Conservation (phyloP, 2,329 filamentous ascomycete species). For the Xylaria digitata region DNA sequence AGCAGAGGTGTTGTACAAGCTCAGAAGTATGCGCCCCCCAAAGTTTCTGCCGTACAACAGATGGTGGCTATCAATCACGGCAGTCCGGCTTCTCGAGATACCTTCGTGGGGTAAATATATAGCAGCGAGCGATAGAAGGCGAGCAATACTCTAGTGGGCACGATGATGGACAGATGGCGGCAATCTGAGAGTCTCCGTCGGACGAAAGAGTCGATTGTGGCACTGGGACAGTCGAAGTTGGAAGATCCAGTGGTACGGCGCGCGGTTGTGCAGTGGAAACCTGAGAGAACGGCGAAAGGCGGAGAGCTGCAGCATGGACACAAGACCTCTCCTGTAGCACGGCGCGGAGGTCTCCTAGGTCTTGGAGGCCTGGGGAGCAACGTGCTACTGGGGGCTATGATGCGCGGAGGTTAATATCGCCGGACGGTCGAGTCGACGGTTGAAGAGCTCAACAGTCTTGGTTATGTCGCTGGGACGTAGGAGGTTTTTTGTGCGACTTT, state of each 20-base stretch:
- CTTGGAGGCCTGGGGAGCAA: conserved; percentile 47
- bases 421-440: conserved; percentile 47
- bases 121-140: conserved; percentile 36
- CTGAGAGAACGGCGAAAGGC: conserved; percentile 55
- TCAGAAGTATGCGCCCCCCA: conserved; percentile 23
- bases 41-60: conserved; percentile 29
- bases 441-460: conserved; percentile 48
- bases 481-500: conserved; percentile 53
- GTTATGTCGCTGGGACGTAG: conserved; percentile 48
- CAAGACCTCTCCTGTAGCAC: conserved; percentile 51
- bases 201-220: conserved; percentile 65
- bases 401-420: conserved; percentile 47
- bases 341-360: conserved; percentile 45
- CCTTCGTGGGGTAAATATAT: conserved; percentile 42
- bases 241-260: conserved; percentile 61
- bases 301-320: conserved; percentile 59
- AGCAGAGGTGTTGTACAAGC: conserved; percentile 30
- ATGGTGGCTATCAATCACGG: conserved; percentile 36
- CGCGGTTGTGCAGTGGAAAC: conserved; percentile 59
- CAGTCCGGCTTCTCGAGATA: conserved; percentile 26
- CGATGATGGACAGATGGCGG: conserved; percentile 43
- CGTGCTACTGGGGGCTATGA: conserved; percentile 47
- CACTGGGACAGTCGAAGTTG: conserved; percentile 60
- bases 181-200: conserved; percentile 56
- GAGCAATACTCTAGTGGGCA: conserved; percentile 39